Evolutionary conservation across 495 filamentous ascomycete species (phyloP), one percentile per base, ranked within the genome.

Genomic region (Chaetomium fimeti): DNA sequence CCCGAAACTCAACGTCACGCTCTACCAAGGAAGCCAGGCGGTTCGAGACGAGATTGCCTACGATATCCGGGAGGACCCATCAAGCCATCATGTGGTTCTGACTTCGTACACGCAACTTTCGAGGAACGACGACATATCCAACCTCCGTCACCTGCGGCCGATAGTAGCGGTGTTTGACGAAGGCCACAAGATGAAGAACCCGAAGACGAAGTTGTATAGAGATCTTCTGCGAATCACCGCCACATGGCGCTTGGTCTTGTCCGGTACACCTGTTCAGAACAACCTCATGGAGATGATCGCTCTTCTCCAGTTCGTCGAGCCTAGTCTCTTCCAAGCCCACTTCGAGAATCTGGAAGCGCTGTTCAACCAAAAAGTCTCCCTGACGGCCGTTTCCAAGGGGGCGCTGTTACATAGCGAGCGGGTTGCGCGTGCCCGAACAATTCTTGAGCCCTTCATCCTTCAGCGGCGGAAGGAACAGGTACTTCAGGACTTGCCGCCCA

Each of bases 401-500:
- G 87, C 91, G 7, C 79, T 98, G 5, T 78, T 98, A 3, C 94
- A 92, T 0, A 85, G 84, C 7, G 91, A 96, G 73, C 87, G 94
- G 5, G 94, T 97, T 55, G 83, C 84, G 24, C 83, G 92, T 38
- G 94, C 94, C 0, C 88, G 91, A 51, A 90, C 91, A 0, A 97
- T 98, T 82, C 87, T 98, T 74, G 90, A 93, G 42, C 94, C 94
- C 0, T 98, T 98, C 72, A 90, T 98, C 27, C 78, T 98, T 0
- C 91, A 95, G 43, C 84, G 94, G 6, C 93, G 94, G 78, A 98
- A 98, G 77, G 87, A 91, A 51, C 92, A 97, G 67, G 95, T 98
- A n/a, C 82, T 97, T 13, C 86, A 88, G 69, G 87, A 94, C 65
- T 79, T 98, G 24, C 92, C 94, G 0, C 78, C 81, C n/a, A 98